A percentile compares a stretch with the other conserved stretches of the same genome.
Evolutionary conservation across 2,329 filamentous ascomycete species (phyloP).

Genomic region (Neopestalotiopsis sp.): DNA sequence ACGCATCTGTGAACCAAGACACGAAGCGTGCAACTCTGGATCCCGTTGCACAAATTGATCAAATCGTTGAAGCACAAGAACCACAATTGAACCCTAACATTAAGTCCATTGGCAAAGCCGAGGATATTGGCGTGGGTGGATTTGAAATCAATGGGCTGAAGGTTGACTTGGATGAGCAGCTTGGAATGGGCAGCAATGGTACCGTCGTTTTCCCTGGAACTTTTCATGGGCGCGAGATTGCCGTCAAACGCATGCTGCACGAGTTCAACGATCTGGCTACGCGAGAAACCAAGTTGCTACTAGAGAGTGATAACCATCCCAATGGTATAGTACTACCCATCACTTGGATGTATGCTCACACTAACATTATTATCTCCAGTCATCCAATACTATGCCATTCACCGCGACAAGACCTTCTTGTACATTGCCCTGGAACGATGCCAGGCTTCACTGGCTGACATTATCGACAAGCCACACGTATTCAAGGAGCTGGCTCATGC

Average conservation of each 20-base stretch:
- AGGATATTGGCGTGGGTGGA: constrained; percentile 63
- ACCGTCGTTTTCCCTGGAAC: constrained; percentile 94
- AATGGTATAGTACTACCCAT: constrained; percentile 62
- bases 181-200: constrained; percentile 89
- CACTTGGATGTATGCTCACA: constrained; percentile 2
- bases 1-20: constrained; percentile 54
- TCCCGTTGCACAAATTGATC: constrained; percentile 57
- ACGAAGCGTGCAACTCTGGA: constrained; percentile 47
- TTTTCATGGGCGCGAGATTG: constrained; percentile 91
- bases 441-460: constrained; percentile 89
- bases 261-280: constrained; percentile 96
- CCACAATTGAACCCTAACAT: constrained; percentile 66
- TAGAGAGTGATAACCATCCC: constrained; percentile 93
- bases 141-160: constrained; percentile 68
- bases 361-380: constrained; percentile 52
- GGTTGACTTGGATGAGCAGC: constrained; percentile 66
- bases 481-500: constrained; percentile 73
- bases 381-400: constrained; percentile 93
- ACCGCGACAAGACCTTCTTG: constrained; percentile 85
- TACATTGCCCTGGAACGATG: constrained; percentile 97
- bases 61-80: constrained; percentile 43
- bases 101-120: constrained; percentile 61
- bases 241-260: constrained; percentile 95
- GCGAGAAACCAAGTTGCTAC: constrained; percentile 86
- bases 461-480: constrained; percentile 76